phyloP scores from a whole-genome alignment of 306 rosid species.

The Boehmeria nivea region DNA sequence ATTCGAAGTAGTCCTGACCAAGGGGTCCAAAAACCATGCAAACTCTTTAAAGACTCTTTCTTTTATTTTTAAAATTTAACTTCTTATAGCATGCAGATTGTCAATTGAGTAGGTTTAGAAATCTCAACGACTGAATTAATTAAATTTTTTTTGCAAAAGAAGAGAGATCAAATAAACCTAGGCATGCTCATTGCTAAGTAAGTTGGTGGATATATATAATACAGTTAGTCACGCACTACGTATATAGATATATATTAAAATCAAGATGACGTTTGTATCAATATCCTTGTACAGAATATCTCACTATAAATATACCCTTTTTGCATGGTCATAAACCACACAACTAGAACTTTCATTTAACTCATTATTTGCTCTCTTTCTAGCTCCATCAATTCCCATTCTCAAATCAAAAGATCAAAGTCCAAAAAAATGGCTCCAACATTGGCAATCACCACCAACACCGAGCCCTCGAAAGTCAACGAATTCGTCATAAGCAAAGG shows the following conservation, averaged over 20 bases:
- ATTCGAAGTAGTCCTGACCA: too few species aligned
- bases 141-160: neutral
- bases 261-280: too few species aligned
- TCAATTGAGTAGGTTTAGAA: neutral
- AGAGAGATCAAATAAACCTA: neutral
- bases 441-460: neutral
- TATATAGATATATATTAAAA: neutral
- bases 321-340: neutral
- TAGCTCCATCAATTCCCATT: too few species aligned
- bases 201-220: constrained; percentile 9
- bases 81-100: neutral
- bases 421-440: constrained; percentile 29
- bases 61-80: too few species aligned
- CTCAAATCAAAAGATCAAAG: neutral
- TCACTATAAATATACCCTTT: neutral
- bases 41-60: too few species aligned
- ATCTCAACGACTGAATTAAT: neutral
- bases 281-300: too few species aligned
- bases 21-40: too few species aligned
- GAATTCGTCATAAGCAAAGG: constrained; percentile 45
- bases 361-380: neutral
- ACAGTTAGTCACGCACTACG: neutral
- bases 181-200: constrained; percentile 8
- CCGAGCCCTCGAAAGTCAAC: constrained; percentile 9
- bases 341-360: neutral